A percentile compares a stretch with the other conserved stretches of the same genome.
Conservation (phyloP, 306 rosid species). For the Comarum palustre region DNA sequence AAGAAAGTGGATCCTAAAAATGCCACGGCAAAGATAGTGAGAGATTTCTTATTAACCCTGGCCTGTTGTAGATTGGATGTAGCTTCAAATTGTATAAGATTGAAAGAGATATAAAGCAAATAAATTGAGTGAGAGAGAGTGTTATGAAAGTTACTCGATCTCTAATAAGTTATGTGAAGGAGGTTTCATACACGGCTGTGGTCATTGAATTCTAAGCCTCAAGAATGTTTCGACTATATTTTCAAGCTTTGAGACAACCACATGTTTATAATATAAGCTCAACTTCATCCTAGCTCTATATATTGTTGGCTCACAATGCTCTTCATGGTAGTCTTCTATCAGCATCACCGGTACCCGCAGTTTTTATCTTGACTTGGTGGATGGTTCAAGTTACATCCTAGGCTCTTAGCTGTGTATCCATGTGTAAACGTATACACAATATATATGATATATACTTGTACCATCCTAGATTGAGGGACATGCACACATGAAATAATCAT, state of each 20-base stretch:
- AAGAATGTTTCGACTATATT: neutral
- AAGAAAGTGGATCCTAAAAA: neutral
- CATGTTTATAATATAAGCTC: neutral
- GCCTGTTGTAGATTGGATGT: neutral
- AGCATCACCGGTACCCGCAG: too few species aligned
- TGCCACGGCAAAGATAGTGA: neutral
- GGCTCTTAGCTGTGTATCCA: too few species aligned
- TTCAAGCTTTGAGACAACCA: neutral
- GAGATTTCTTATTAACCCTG: neutral
- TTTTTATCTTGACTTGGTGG: too few species aligned
- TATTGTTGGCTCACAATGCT: neutral
- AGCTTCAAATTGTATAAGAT: neutral
- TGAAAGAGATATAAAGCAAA: neutral
- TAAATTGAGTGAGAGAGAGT: neutral
- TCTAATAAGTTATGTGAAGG: conserved; percentile 21
- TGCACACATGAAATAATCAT: too few species aligned
- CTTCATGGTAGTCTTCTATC: neutral
- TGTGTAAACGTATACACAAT: too few species aligned
- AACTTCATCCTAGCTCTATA: neutral
- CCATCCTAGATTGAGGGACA: too few species aligned
- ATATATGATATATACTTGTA: too few species aligned
- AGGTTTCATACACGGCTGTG: neutral
- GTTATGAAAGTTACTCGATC: neutral
- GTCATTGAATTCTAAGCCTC: neutral
- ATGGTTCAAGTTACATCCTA: too few species aligned